Base-by-base conservation (phyloP, 2,329 filamentous ascomycete genomes). In the Pseudogymnoascus verrucosus region DNA sequence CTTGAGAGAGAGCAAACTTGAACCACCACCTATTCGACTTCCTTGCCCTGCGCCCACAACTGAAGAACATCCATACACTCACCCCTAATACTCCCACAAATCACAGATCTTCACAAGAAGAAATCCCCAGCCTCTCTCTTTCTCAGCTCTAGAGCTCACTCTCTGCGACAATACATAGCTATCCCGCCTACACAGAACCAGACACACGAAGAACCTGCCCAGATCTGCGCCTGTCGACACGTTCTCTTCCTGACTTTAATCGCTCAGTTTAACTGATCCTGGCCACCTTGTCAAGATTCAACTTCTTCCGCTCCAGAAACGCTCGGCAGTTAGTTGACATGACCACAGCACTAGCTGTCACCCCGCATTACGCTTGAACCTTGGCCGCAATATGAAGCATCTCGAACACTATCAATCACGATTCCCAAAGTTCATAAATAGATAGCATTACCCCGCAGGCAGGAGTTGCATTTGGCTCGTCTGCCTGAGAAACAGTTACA, bases 321-420 rank as follows among this genome's bases (percentile, higher is more conserved):
- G 34, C 34, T 5, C 12, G 12, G 34, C 59, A 40, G 37, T 42
- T 26, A 61, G 59, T 61, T 61, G 59, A 42, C 59, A 61, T 61
- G 59, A 39, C 34, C 34, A 39, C 37, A 39, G 59, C 59, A 61
- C 59, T 61, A 40, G 59, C 59, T 61, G 59, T 42, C 59, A 39
- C 37, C 37, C 59, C 59, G 34, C 34, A 39, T 42, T 39, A 31
- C 59, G 59, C 61, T 63, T 36, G 44, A 62, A 65, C 60, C 54
- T 60, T 64, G 62, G 64, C 61, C 69, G 68, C 71, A 74, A 71
- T 68, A 74, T 74, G 73, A 70, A 71, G 71, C 65, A 70, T 71
- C 67, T 69, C 62, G 65, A 68, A 68, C 60, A 70, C 62, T 59
- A 67, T 40, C 36, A 64, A 65, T 67, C 67, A 65, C 67, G 68